phyloP scores from a whole-genome alignment of 768 basidiomycete genomes.

The Lactarius vividus region DNA sequence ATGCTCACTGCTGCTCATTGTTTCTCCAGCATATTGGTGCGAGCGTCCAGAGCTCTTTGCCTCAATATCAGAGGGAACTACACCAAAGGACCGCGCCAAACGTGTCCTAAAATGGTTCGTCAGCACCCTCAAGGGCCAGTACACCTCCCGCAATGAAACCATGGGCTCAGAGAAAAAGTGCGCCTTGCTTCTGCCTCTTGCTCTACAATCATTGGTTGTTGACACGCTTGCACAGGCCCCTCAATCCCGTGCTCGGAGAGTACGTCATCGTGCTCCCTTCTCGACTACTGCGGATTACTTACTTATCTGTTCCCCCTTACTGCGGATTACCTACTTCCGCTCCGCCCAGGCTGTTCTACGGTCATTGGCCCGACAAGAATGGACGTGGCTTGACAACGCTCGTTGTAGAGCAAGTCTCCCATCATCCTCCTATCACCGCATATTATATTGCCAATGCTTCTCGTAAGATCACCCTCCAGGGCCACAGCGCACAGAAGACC shows the following conservation, averaged over 20 bases:
- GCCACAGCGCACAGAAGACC: conserved; percentile 95
- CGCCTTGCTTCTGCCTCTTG: conserved; percentile 30
- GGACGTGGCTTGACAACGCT: conserved; percentile 79
- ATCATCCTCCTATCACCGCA: conserved; percentile 87
- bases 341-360: conserved; percentile 71
- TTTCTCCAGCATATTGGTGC: conserved; percentile 83
- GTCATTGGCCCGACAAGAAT: conserved; percentile 72
- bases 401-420: conserved; percentile 93
- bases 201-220: not conserved
- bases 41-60: conserved; percentile 91
- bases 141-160: conserved; percentile 90
- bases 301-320: not conserved
- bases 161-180: conserved; percentile 98
- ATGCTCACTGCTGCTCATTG: conserved; percentile 22
- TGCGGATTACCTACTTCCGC: not conserved
- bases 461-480: conserved; percentile 73
- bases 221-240: conserved; percentile 52
- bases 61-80: conserved; percentile 73
- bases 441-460: conserved; percentile 81
- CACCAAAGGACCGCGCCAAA: conserved; percentile 68
- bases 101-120: conserved; percentile 96
- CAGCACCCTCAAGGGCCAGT: conserved; percentile 92
- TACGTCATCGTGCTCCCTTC: conserved; percentile 40
- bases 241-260: conserved; percentile 96
- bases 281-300: not conserved